A percentile compares a stretch with the other conserved stretches of the same genome.
Conservation (phyloP, 345 rosid species). For the Mercurialis annua region DNA sequence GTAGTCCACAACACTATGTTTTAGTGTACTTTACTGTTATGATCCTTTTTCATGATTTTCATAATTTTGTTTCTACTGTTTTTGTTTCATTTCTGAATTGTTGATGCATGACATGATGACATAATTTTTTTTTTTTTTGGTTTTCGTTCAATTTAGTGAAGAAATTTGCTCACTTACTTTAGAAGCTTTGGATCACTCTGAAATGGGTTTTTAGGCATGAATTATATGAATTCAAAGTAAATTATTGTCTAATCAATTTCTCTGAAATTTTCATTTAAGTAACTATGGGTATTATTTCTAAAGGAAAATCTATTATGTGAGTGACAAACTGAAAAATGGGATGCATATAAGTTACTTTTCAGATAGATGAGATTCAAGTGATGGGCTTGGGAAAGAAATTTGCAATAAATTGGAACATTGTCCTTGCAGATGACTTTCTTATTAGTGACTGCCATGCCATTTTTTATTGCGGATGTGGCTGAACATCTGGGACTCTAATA, state of each 20-base stretch:
- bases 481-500: not conserved
- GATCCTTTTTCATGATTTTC: too few species aligned
- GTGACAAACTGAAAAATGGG: not conserved
- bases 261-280: not conserved
- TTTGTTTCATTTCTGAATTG: not conserved
- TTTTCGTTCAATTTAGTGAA: not conserved
- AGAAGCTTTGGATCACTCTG: too few species aligned
- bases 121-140: not conserved
- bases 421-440: not conserved
- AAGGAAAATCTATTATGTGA: not conserved
- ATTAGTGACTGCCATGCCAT: not conserved
- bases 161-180: too few species aligned
- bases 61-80: too few species aligned
- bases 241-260: too few species aligned
- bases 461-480: not conserved
- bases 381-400: not conserved
- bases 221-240: not conserved
- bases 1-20: conserved; percentile 45
- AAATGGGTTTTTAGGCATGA: not conserved
- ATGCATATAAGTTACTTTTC: not conserved
- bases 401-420: not conserved
- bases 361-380: not conserved
- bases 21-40: conserved; percentile 24
- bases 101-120: not conserved
- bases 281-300: not conserved